A percentile compares a stretch with the other conserved stretches of the same genome.
These are phyloP conservation scores for Clonostachys byssicola DNA, from an alignment of 2,329 filamentous ascomycete genomes.

Conservation along the genomic window DNA sequence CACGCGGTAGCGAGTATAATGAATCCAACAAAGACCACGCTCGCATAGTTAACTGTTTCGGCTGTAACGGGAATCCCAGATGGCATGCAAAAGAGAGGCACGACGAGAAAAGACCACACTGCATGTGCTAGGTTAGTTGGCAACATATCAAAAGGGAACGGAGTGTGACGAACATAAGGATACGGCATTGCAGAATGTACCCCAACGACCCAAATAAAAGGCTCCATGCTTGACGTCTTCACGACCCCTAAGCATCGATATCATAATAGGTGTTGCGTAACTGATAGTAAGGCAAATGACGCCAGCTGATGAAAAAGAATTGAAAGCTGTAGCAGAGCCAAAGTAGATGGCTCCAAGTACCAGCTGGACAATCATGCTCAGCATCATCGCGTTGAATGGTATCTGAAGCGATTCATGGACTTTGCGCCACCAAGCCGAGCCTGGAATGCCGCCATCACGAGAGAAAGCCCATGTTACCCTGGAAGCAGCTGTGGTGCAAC, in stretches of 20 bases:
- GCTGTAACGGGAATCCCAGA: slow-evolving; percentile 53
- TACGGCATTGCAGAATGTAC: slow-evolving; percentile 57
- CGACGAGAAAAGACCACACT: slow-evolving; percentile 64
- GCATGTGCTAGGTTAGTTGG: slow-evolving; percentile 5
- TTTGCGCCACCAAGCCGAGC: slow-evolving; percentile 53
- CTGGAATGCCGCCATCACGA: slow-evolving; percentile 65
- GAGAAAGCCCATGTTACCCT: slow-evolving; percentile 67
- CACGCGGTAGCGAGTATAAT: slow-evolving; percentile 55
- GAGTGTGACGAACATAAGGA: slow-evolving; percentile 42
- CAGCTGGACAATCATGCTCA: slow-evolving; percentile 61
- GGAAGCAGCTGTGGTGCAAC: slow-evolving; percentile 64
- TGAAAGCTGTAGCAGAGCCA: slow-evolving; percentile 65
- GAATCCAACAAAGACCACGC: slow-evolving; percentile 68
- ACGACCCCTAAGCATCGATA: slow-evolving; percentile 57
- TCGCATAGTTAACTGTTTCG: slow-evolving; percentile 66
- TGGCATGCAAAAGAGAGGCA: slow-evolving; percentile 73
- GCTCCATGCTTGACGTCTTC: slow-evolving; percentile 49
- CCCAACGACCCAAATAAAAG: slow-evolving; percentile 60
- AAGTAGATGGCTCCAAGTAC: slow-evolving; percentile 64
- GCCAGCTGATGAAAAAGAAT: slow-evolving; percentile 66
- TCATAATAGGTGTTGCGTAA: slow-evolving; percentile 62
- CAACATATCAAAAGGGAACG: not conserved
- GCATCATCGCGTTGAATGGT: slow-evolving; percentile 68
- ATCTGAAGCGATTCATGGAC: slow-evolving; percentile 59
- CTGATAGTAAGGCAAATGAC: slow-evolving; percentile 66